Base-by-base conservation (phyloP, 1,284 basidiomycete species). In the Meira miltonrushii region DNA sequence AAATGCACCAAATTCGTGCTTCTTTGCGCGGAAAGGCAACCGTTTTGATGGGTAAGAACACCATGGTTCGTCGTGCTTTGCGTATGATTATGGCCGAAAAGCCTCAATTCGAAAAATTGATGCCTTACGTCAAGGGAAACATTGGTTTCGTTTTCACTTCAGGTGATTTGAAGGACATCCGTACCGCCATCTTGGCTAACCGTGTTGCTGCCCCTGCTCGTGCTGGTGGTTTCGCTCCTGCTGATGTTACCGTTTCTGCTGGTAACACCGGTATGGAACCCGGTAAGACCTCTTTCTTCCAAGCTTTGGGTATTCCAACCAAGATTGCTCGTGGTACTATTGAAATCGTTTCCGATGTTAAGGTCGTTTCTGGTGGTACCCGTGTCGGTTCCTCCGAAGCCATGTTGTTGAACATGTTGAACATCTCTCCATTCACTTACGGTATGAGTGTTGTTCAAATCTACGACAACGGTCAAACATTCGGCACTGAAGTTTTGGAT, bases 271-370 rank as follows among this genome's bases (percentile, higher is more conserved):
- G 94, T 81, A 99, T 99, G 94, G 95, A 97, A 81, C 94, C 94
- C 78, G 75, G 75, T 61, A 77, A 77, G 74, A 76, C 75, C 11
- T 77, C 72, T 51, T 99, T 98, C 92, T 99, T 99, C 92, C 94
- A 99, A 85, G 94, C 94, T 63, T 88, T 99, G 78, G 89, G 90
- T 85, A 93, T 99, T 81, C 94, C 95, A 55, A 99, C 94, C 82
- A 99, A 99, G 87, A 98, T 99, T 77, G 93, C 95, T 62, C 90
- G 94, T 88, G 94, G 94, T 86, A 98, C 95, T 60, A 98, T 99
- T 78, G 94, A 99, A 89, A 99, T 98, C 80, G 92, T 96, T 65
- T 86, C 87, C 69, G 94, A 97, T 79, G 88, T 98, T 79, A 88
- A 95, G 83, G 93, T 98, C 83, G 91, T 98, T 74, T 82, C 83